Base-by-base conservation (phyloP, 257 asterid species). In the Handroanthus guayacan region DNA sequence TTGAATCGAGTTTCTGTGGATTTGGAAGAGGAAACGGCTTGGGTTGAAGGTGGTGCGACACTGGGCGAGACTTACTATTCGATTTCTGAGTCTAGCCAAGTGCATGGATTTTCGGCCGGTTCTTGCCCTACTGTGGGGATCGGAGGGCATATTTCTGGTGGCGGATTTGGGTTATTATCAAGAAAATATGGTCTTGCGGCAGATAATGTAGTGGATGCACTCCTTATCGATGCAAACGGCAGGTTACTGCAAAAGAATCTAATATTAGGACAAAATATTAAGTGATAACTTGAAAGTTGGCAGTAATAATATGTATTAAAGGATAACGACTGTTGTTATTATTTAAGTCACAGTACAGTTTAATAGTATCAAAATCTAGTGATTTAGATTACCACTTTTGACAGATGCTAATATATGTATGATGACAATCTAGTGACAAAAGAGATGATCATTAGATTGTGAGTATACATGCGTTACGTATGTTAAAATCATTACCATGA, bases 11-110 rank as follows among this genome's bases (percentile, higher is more conserved):
- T 90, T 34, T 79, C 84, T 0, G 81, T 92, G 34, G 90, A 90
- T 56, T 17, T 85, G 66, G 82, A 82, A 2, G 56, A 86, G 0
- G 79, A 69, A 14, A 31, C 18, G 2, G 94, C 84, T 66, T 86
- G 89, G 96, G 96, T 90, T n/a, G 96, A 88, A 73, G 94, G 91
- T 0, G 97, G 97, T 0, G 92, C 97, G 1, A 90, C 94, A 0
- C 82, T 92, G 0, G 97, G 97, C 55, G 86, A 88, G 78, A 81
- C 91, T 17, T 92, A 90, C 57, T 85, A 68, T 41, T 77, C 90
- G n/a, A 88, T 92, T 34, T 74, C 91, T 2, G 67, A 66, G 63
- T 72, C 78, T 2, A 87, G 87, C 72, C 38, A 20, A 7, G 79
- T 37, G 17, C 87, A 67, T 16, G 96, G 88, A 6, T 92, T 90